Percentiles rank a stretch among this genome's conserved stretches.
These are phyloP conservation scores for Pyrenophora tritici-repentis DNA, from an alignment of 2,329 filamentous ascomycete genomes.

Conservation along the genomic window DNA sequence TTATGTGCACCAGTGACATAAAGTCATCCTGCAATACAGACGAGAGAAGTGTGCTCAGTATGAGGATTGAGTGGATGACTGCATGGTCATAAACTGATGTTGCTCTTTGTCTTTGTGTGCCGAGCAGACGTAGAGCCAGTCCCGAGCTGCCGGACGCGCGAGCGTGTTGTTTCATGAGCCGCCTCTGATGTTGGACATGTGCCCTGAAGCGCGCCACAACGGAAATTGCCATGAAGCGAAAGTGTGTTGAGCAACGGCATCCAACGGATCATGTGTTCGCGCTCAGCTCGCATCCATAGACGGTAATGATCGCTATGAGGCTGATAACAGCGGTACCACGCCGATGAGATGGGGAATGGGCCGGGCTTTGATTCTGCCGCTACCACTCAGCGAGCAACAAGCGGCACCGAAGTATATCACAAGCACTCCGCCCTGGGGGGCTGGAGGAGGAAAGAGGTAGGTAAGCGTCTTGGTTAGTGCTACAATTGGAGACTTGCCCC, in stretches of 20 bases:
- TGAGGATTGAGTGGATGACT: too few species aligned
- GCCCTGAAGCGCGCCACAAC: constrained; percentile 9
- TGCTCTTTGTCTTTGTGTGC: too few species aligned
- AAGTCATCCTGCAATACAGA: too few species aligned
- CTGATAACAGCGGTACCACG: constrained; percentile 2
- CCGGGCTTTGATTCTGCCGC: too few species aligned
- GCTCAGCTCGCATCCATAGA: background rate
- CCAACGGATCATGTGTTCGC: constrained; percentile 6
- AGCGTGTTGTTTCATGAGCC: constrained; percentile 24
- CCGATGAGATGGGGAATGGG: too few species aligned
- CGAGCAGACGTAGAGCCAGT: too few species aligned
- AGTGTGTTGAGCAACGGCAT: constrained; percentile 4
- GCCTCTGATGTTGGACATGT: constrained; percentile 13
- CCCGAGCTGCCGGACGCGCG: too few species aligned
- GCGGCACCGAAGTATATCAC: background rate
- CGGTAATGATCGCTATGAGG: constrained; percentile 1
- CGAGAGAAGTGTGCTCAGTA: too few species aligned
- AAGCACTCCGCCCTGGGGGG: constrained; percentile 2
- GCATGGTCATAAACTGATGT: too few species aligned
- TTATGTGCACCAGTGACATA: constrained; percentile 6
- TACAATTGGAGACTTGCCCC: constrained; percentile 11
- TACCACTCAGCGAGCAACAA: too few species aligned
- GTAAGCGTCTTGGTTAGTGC: constrained; percentile 8
- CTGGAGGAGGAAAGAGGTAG: constrained; percentile 4
- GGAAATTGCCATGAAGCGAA: background rate